These are phyloP conservation scores for Yarrowia sp. DNA, from an alignment of 805 yeast genomes.

Conservation along the genomic window DNA sequence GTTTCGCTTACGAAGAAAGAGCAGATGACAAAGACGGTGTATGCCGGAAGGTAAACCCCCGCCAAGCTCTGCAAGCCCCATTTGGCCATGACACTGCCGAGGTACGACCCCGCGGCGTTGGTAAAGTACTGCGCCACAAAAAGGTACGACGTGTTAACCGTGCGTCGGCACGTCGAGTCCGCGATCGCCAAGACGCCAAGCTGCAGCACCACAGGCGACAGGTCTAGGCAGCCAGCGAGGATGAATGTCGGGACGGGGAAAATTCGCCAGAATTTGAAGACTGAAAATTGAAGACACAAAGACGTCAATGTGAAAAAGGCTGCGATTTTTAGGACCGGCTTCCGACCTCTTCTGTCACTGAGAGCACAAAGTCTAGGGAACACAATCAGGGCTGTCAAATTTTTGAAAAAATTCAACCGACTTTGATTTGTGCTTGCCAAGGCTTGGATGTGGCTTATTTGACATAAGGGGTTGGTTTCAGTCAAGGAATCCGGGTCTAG, in stretches of 20 bases:
- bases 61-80: not conserved
- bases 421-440: constrained; percentile 2
- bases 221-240: constrained; percentile 1
- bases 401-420: not conserved
- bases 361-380: constrained; percentile 3
- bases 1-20: constrained; percentile 14
- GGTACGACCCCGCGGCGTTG: not conserved
- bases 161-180: constrained; percentile 14
- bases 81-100: constrained; percentile 8
- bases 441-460: not conserved
- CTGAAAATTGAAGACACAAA: no score
- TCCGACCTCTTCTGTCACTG: constrained; percentile 18
- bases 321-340: not conserved
- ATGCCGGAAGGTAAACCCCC: not conserved
- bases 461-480: constrained; percentile 14
- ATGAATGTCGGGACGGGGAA: constrained; percentile 6
- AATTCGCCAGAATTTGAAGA: not conserved
- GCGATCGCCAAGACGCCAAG: constrained; percentile 28
- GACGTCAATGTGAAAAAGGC: not conserved
- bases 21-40: not conserved
- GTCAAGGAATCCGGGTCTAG: constrained; percentile 12
- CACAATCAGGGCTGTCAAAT: not conserved
- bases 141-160: constrained; percentile 22
- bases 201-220: constrained; percentile 12
- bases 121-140: constrained; percentile 1